phyloP scores from a whole-genome alignment of 306 rosid genomes.

The Rubus idaeus region DNA sequence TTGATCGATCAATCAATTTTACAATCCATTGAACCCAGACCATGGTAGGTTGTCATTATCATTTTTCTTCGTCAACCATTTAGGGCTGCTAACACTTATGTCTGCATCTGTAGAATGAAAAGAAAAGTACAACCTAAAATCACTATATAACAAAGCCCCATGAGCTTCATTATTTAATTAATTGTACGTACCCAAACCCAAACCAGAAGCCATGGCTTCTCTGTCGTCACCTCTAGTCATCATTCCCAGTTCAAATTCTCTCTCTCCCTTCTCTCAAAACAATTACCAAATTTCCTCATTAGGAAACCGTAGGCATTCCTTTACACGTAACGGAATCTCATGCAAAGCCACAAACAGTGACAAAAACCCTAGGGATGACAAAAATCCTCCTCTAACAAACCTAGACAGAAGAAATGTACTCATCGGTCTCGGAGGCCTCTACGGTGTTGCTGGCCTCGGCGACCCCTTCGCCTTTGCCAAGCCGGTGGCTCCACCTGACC shows the following conservation, averaged over 20 bases:
- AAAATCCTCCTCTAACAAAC: constrained; percentile 22
- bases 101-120: not conserved
- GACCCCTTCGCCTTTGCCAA: constrained; percentile 47
- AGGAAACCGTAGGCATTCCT: constrained; percentile 13
- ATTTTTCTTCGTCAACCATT: not conserved
- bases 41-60: not conserved
- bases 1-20: no score
- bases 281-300: not conserved
- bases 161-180: not conserved
- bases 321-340: constrained; percentile 6
- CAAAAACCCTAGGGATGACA: constrained; percentile 13
- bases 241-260: not conserved
- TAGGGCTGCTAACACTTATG: not conserved
- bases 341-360: constrained; percentile 33
- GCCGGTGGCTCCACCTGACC: constrained; percentile 49
- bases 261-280: constrained; percentile 17
- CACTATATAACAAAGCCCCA: constrained; percentile 18
- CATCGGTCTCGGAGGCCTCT: constrained; percentile 64
- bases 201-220: constrained; percentile 31
- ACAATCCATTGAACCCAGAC: constrained; percentile 1
- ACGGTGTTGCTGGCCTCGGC: constrained; percentile 39
- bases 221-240: constrained; percentile 10
- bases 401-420: constrained; percentile 56
- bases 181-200: no score
- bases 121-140: not conserved